Evolutionary conservation across 805 yeast species (phyloP).

Genomic region (Saccharomycopsis lassenensis): DNA sequence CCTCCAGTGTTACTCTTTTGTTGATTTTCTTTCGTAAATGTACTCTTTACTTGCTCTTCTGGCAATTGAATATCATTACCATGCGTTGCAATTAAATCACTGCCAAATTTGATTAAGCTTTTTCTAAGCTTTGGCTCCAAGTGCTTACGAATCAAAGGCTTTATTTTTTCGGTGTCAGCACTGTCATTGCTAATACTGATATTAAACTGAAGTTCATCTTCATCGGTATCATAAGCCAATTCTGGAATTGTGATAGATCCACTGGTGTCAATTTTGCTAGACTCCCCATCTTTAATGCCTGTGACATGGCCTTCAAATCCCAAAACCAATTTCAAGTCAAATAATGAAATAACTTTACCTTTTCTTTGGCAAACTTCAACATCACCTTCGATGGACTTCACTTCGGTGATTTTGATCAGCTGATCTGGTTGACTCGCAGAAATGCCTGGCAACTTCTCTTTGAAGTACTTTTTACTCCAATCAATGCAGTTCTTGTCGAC

Average conservation of each 20-base stretch:
- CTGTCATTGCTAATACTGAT: slow-evolving; percentile 52
- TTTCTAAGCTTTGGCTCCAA: slow-evolving; percentile 63
- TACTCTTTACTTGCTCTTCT: slow-evolving; percentile 49
- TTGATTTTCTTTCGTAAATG: slow-evolving; percentile 42
- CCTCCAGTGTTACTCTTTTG: slow-evolving; percentile 19
- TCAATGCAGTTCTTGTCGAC: slow-evolving; percentile 93
- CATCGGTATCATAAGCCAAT: slow-evolving; percentile 83
- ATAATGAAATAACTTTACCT: slow-evolving; percentile 88
- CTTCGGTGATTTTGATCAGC: slow-evolving; percentile 26
- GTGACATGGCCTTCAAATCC: slow-evolving; percentile 37
- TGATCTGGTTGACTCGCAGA: slow-evolving; percentile 22
- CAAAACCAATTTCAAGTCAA: slow-evolving; percentile 64
- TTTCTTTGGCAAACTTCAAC: slow-evolving; percentile 95
- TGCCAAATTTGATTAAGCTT: slow-evolving; percentile 55
- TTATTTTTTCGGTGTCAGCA: slow-evolving; percentile 32
- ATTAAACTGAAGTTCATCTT: slow-evolving; percentile 77
- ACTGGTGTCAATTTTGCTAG: slow-evolving; percentile 24
- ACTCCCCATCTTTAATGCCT: slow-evolving; percentile 8
- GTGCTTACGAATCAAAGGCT: slow-evolving; percentile 37
- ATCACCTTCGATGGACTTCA: slow-evolving; percentile 77
- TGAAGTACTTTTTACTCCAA: slow-evolving; percentile 79
- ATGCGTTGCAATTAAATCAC: slow-evolving; percentile 61
- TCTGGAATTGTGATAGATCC: slow-evolving; percentile 87
- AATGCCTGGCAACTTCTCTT: slow-evolving; percentile 44
- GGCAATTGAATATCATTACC: slow-evolving; percentile 85